A percentile compares a stretch with the other conserved stretches of the same genome.
phyloP scores from a whole-genome alignment of 305 asterid species.

The Ilex paraguariensis region DNA sequence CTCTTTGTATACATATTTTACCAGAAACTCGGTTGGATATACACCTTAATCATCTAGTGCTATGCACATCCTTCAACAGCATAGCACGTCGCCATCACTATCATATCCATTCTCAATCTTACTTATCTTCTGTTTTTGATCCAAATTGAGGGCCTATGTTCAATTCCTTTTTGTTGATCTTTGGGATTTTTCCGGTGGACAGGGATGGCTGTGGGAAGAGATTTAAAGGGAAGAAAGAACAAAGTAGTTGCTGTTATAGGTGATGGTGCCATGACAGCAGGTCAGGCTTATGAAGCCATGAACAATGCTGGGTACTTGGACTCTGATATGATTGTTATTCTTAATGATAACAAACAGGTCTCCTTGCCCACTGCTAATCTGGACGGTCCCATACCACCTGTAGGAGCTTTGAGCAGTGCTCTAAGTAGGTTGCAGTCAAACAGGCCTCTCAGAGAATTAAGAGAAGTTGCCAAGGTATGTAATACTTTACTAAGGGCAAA shows the following conservation, averaged over 20 bases:
- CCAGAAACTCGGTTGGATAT: no score
- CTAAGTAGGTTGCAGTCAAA: constrained; percentile 87
- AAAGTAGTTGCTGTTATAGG: constrained; percentile 84
- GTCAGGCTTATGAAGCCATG: constrained; percentile 98
- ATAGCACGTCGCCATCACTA: no score
- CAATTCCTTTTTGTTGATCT: constrained; percentile 2
- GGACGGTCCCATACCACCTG: constrained; percentile 86
- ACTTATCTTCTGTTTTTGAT: no score
- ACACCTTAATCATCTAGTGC: no score
- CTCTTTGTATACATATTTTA: no score
- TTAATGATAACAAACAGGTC: constrained; percentile 94
- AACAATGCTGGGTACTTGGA: constrained; percentile 94
- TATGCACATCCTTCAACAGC: no score
- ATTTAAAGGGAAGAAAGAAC: constrained; percentile 72
- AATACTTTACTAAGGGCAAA: neutral
- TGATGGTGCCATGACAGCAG: constrained; percentile 98
- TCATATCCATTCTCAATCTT: no score
- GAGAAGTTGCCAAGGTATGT: constrained; percentile 95
- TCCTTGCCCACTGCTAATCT: constrained; percentile 89
- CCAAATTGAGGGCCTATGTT: no score
- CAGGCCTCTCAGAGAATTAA: constrained; percentile 79
- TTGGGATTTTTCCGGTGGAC: constrained; percentile 16
- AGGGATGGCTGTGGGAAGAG: constrained; percentile 99
- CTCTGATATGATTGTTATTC: constrained; percentile 94
- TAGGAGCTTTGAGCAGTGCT: constrained; percentile 91